Percentiles rank a stretch among this genome's conserved stretches.
Evolutionary conservation across 1,284 basidiomycete genomes (phyloP).

Genomic region (Gymnopus androsaceus): DNA sequence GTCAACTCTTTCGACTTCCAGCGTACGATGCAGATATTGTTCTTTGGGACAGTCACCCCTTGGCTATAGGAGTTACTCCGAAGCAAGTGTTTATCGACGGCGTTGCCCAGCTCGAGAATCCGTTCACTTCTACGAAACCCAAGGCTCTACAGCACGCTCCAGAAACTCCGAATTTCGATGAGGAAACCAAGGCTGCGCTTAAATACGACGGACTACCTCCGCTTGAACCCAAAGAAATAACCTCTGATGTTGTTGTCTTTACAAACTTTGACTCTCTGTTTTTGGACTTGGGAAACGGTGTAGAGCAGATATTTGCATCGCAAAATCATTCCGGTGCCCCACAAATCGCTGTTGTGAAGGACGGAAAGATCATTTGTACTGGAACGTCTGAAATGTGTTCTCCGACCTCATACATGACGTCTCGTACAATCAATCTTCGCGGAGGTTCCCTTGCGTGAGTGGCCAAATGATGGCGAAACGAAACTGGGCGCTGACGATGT

Average conservation of each 20-base stretch:
- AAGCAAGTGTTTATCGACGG: conserved; percentile 69
- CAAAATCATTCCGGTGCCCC: conserved; percentile 17
- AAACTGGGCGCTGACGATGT: not conserved
- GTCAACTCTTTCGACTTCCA: not conserved
- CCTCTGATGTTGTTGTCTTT: conserved; percentile 47
- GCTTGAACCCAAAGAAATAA: conserved; percentile 39
- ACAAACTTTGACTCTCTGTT: conserved; percentile 57
- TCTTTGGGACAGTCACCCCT: conserved; percentile 66
- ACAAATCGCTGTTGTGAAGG: conserved; percentile 40
- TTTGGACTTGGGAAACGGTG: conserved; percentile 30
- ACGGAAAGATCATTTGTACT: conserved; percentile 43
- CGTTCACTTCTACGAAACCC: conserved; percentile 40
- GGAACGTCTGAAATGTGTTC: conserved; percentile 12
- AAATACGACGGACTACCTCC: conserved; percentile 71
- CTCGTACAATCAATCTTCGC: conserved; percentile 45
- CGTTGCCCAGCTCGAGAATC: conserved; percentile 48
- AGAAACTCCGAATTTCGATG: conserved; percentile 58
- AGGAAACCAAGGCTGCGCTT: conserved; percentile 53
- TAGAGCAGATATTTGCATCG: conserved; percentile 31
- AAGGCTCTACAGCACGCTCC: conserved; percentile 49
- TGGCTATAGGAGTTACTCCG: conserved; percentile 62
- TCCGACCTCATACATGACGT: conserved; percentile 14
- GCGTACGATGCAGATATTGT: conserved; percentile 43
- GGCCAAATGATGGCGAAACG: not conserved
- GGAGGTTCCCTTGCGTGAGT: conserved; percentile 52